phyloP scores from a whole-genome alignment of 148 eudicot genomes.

The Oxyria digyna region DNA sequence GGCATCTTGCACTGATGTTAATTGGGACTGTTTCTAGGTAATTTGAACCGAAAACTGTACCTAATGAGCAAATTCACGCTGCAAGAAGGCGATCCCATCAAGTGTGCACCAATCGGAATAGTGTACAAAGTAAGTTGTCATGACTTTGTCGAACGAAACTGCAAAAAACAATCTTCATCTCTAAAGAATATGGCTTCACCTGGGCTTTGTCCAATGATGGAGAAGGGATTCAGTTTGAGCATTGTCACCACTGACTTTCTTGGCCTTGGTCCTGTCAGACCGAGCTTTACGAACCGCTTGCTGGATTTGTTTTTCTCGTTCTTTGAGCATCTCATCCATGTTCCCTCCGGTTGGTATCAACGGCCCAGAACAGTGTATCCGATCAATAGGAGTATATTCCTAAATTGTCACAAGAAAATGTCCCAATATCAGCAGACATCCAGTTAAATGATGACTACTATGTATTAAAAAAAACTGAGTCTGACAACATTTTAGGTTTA shows the following conservation, averaged over 20 bases:
- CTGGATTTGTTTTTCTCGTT: constrained; percentile 58
- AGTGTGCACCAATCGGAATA: background rate
- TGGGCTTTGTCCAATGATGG: background rate
- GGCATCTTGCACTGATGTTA: too few species aligned
- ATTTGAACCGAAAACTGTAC: background rate
- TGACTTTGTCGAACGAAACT: background rate
- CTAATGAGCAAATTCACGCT: background rate
- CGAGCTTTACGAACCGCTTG: constrained; percentile 62
- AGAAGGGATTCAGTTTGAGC: constrained; percentile 5
- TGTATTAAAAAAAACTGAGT: too few species aligned
- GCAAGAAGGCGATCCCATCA: background rate
- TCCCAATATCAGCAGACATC: background rate
- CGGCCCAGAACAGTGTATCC: constrained; percentile 65
- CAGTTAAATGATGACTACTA: background rate
- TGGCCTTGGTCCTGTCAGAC: constrained; percentile 39
- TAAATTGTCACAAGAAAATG: constrained; percentile 5
- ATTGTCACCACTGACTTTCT: background rate
- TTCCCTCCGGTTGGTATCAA: constrained; percentile 46
- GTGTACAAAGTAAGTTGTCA: background rate
- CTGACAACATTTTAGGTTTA: background rate
- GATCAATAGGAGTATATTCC: constrained; percentile 29
- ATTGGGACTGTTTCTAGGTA: background rate
- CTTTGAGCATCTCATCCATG: constrained; percentile 69
- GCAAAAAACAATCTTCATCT: background rate
- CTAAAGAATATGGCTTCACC: background rate